A percentile compares a stretch with the other conserved stretches of the same genome.
Conservation (phyloP, 2,329 filamentous ascomycete species). For the Sporothrix protearum region DNA sequence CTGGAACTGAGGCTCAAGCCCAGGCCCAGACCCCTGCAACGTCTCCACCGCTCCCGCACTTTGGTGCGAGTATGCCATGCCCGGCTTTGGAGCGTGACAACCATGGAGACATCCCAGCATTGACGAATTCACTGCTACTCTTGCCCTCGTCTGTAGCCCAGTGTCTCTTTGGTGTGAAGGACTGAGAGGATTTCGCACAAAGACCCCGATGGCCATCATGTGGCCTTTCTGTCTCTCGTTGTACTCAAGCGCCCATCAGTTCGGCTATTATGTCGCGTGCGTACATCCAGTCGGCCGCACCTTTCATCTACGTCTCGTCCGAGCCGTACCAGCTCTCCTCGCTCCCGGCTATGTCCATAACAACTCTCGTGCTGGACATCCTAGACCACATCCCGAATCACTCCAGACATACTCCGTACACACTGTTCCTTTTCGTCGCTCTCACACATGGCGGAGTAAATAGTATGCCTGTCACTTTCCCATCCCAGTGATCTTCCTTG, state of each 20-base stretch:
- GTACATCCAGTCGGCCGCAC: neutral
- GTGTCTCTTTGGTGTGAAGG: neutral
- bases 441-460: neutral
- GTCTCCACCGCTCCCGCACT: constrained; percentile 7
- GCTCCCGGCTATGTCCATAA: constrained; percentile 6
- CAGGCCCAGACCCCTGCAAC: constrained; percentile 5
- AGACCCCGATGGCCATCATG: neutral
- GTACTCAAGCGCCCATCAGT: neutral
- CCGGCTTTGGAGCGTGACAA: neutral
- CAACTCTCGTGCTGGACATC: neutral
- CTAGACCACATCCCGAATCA: too few relatives aligned
- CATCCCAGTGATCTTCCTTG: constrained; percentile 3
- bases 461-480: too few relatives aligned
- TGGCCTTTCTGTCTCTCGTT: neutral
- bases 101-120: neutral
- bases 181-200: neutral
- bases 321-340: neutral
- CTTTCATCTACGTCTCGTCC: neutral
- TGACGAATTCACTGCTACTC: neutral
- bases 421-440: neutral
- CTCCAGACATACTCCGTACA: neutral
- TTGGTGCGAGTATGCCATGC: neutral
- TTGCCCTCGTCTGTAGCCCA: neutral
- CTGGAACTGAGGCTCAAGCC: neutral
- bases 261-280: neutral